Base-by-base conservation (phyloP, 768 basidiomycete species). In the Crucibulum laeve region DNA sequence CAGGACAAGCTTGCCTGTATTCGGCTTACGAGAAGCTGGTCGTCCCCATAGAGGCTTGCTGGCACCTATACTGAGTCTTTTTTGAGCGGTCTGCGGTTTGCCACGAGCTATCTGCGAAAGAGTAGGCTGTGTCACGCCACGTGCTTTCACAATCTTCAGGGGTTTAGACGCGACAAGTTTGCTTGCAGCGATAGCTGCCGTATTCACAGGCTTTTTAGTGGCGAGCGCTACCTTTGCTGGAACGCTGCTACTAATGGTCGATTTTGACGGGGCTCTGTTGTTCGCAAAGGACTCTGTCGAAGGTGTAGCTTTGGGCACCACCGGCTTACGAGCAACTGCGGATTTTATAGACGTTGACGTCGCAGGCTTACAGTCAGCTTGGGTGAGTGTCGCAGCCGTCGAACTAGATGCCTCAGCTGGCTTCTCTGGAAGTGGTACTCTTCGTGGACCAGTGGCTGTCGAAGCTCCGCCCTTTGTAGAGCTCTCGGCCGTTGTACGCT, bases 31-130 rank as follows among this genome's bases (percentile, higher is more conserved):
- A 32, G 51, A 23, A 4, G 42, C 42, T 11, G 45, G 38, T 19
- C 50, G 39, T 15, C 53, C 47, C 43, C 42, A 46, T 22, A 26
- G 21, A 5, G 46, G 38, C 40, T 58, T 59, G 3, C 40, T n/a
- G 4, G 33, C 26, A 25, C 38, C 35, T 19, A 19, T 21, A 11
- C 21, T 22, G 10, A 36, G 6, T 8, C 28, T 19, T 32, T 52
- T 56, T 17, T 35, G 47, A 19, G 45, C 46, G 21, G 50, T 46
- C n/a, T 40, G 49, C 23, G 55, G 45, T 42, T 51, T 56, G 11
- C 50, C 44, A 23, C 59, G 57, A 13, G 62, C 53, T 38, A 61
- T 47, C 42, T 62, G 59, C 11, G 62, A 56, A 8, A 58, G 26
- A 19, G 62, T 63, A 1, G 61, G 59, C 35, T 59, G 55, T 5